Conservation (phyloP, 495 filamentous ascomycete species). For the Talaromyces liani region DNA sequence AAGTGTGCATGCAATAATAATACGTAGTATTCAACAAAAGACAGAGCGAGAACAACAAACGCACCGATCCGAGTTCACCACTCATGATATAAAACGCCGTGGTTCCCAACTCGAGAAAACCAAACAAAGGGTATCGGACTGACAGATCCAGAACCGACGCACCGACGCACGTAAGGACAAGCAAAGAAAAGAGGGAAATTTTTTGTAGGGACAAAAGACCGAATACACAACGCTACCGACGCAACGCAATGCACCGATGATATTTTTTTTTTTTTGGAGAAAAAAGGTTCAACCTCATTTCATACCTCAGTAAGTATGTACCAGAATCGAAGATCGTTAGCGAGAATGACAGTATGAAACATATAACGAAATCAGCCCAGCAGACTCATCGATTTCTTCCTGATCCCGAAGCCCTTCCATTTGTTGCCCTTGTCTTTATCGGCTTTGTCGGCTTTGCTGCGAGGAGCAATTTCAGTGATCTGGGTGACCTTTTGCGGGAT, state of each 20-base stretch:
- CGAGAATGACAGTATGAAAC: background rate
- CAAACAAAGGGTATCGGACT: no score
- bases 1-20: background rate
- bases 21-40: background rate
- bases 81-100: background rate
- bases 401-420: constrained; percentile 34
- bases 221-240: background rate
- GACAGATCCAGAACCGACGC: background rate
- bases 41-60: background rate
- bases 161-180: background rate
- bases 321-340: background rate
- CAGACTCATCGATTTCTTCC: constrained; percentile 32
- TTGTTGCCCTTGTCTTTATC: constrained; percentile 23
- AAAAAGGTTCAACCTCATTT: background rate
- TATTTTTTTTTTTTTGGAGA: background rate
- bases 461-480: constrained; percentile 11
- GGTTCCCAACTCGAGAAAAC: background rate
- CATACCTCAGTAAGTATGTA: constrained; percentile 3
- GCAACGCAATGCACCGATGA: background rate
- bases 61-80: background rate
- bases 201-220: background rate
- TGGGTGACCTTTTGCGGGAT: constrained; percentile 4
- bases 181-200: background rate
- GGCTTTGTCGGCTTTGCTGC: constrained; percentile 14
- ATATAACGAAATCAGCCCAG: background rate